Conservation (phyloP, 371 early-diverging fungal genomes). For the Batkoa obscura region DNA sequence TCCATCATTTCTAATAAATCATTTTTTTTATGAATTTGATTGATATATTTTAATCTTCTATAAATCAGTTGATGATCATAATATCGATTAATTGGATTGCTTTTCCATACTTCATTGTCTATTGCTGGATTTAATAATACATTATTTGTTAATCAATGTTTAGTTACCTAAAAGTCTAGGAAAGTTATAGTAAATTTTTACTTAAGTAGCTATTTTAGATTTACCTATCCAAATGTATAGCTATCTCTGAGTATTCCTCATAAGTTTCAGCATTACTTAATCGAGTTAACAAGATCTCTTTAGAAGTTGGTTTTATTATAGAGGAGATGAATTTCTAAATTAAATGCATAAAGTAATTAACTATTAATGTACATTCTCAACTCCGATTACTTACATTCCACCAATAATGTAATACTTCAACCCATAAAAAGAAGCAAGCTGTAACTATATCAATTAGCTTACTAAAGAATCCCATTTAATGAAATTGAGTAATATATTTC, state of each 20-base stretch:
- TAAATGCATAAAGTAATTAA: background rate
- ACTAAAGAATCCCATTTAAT: too few relatives aligned
- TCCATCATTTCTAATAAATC: constrained; percentile 40
- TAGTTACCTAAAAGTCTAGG: constrained; percentile 5
- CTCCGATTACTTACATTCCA: too few relatives aligned
- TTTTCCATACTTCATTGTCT: constrained; percentile 36
- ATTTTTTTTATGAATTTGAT: constrained; percentile 21
- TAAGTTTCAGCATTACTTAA: background rate
- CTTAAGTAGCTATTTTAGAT: background rate
- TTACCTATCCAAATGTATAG: constrained; percentile 4
- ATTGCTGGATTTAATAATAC: constrained; percentile 1
- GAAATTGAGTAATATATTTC: too few relatives aligned
- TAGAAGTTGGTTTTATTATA: background rate
- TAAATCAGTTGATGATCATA: constrained; percentile 49
- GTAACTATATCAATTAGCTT: too few relatives aligned
- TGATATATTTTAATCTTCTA: constrained; percentile 26
- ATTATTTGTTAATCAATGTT: background rate
- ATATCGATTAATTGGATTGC: constrained; percentile 22
- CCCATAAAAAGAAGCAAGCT: too few relatives aligned
- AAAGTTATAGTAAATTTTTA: constrained; percentile 1
- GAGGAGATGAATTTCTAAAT: background rate
- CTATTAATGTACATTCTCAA: too few relatives aligned
- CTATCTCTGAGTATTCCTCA: background rate
- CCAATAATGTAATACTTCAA: too few relatives aligned
- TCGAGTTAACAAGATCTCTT: background rate